Evolutionary conservation across 192 early-diverging fungal species (phyloP), one percentile per base, ranked within the genome.

Genomic region (Rhizoclosmatium globosum): DNA sequence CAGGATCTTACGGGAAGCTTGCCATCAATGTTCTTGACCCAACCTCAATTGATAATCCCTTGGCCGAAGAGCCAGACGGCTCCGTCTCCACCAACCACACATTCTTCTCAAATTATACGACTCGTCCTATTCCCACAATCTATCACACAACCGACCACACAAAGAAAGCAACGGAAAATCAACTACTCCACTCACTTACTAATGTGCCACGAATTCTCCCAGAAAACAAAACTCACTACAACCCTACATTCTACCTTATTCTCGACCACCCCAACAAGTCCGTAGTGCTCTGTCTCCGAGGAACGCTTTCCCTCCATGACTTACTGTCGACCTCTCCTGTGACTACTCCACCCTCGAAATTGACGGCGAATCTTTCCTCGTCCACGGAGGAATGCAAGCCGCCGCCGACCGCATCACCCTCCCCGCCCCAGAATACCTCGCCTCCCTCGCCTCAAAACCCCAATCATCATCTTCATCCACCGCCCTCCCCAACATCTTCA

Each of bases 351-450:
- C 88, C 44, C 56, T 76, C 0, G 58, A 61, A 61, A 61, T 65
- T 66, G 61, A 71, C 72, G 79, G 75, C 57, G 47, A 42, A 71
- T n/a, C 19, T 60, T 74, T 38, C 64, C 57, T 58, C 65, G 94
- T 93, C n/a, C 96, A 97, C 78, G 89, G 90, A 1, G 96, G 96
- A 1, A 97, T 97, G 96, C 87, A 94, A 75, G 87, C 45, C 21
- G 83, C 78, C 17, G 84, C 83, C 4, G 86, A 88, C 47, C 84
- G 92, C 11, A 77, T 98, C 11, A 88, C 95, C 0, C 80, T 85
- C 21, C 84, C 88, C 44, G 88, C 89, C 23, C 62, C 78, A 46
- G 38, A 60, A 64, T 74, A 58, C 57, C 41, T 62, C 3, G 59
- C 72, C 2, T 21, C 4, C 44, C 21, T 11, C n/a, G 11, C 7